These are phyloP conservation scores for Eucalyptus viminalis DNA, from an alignment of 345 rosid species.

Conservation along the genomic window DNA sequence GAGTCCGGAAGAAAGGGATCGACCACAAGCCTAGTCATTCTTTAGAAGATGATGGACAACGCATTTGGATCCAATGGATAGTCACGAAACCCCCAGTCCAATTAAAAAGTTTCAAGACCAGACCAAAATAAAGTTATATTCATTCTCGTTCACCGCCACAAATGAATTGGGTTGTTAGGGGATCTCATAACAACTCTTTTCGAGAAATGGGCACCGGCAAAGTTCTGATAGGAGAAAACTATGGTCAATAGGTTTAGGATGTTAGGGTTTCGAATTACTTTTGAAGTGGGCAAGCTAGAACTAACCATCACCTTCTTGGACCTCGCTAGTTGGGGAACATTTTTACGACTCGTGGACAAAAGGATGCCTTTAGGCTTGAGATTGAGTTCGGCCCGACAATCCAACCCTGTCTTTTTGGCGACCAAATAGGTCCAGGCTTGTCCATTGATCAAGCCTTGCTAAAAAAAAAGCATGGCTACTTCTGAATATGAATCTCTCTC, in stretches of 20 bases:
- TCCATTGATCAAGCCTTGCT: not conserved
- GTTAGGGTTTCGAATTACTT: not conserved
- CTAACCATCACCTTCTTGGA: not conserved
- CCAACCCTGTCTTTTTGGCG: not conserved
- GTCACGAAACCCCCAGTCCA: rapidly evolving
- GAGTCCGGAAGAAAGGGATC: not conserved
- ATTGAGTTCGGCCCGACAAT: not conserved
- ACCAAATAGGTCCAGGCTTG: not conserved
- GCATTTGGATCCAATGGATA: not conserved
- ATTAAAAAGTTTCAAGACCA: rapidly evolving
- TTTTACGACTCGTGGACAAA: not conserved
- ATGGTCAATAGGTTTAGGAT: not conserved
- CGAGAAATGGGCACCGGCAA: not conserved
- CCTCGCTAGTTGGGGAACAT: not conserved
- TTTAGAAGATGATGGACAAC: not conserved
- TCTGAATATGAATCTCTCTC: not conserved
- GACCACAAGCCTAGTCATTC: not conserved
- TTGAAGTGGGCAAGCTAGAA: not conserved
- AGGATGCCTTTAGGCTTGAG: not conserved
- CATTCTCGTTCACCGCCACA: no score
- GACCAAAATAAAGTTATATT: no score
- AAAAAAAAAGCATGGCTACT: not conserved
- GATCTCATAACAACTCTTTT: not conserved
- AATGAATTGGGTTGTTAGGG: not conserved
- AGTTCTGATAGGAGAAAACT: not conserved